Conservation (phyloP, 768 basidiomycete species). For the Austroboletus festivus region DNA sequence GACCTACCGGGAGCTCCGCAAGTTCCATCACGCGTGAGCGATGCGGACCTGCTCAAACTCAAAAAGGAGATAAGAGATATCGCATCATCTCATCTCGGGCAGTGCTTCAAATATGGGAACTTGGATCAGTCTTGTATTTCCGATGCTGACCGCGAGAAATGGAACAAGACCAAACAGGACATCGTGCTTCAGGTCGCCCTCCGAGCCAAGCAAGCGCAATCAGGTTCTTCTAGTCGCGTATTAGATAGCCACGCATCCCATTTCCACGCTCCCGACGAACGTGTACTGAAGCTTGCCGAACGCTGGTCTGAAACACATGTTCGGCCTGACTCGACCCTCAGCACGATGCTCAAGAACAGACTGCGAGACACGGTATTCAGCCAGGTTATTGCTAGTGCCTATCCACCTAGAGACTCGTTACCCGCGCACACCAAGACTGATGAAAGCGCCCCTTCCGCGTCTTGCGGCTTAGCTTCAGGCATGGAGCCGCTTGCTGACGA, state of each 20-base stretch:
- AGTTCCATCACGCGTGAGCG: slow-evolving; percentile 42
- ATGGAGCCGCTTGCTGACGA: slow-evolving; percentile 74
- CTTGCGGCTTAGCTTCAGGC: slow-evolving; percentile 43
- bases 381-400: slow-evolving; percentile 52
- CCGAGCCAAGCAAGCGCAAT: slow-evolving; percentile 52
- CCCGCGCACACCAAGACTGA: slow-evolving; percentile 28
- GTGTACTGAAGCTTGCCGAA: slow-evolving; percentile 56
- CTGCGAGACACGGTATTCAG: slow-evolving; percentile 63
- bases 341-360: slow-evolving; percentile 57
- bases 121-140: slow-evolving; percentile 22
- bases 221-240: slow-evolving; percentile 23
- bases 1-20: slow-evolving; percentile 28
- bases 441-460: slow-evolving; percentile 15
- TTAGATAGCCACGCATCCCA: slow-evolving; percentile 23
- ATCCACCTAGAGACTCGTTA: slow-evolving; percentile 42
- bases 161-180: slow-evolving; percentile 56
- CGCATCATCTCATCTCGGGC: slow-evolving; percentile 53
- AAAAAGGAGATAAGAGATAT: slow-evolving; percentile 78
- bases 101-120: slow-evolving; percentile 45
- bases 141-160: slow-evolving; percentile 46
- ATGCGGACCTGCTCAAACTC: slow-evolving; percentile 53
- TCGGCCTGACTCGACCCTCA: slow-evolving; percentile 55
- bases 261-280: slow-evolving; percentile 43
- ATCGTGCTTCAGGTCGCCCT: slow-evolving; percentile 74
- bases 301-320: slow-evolving; percentile 73